These are phyloP conservation scores for Serendipita sp. DNA, from an alignment of 768 basidiomycete genomes.

Conservation along the genomic window DNA sequence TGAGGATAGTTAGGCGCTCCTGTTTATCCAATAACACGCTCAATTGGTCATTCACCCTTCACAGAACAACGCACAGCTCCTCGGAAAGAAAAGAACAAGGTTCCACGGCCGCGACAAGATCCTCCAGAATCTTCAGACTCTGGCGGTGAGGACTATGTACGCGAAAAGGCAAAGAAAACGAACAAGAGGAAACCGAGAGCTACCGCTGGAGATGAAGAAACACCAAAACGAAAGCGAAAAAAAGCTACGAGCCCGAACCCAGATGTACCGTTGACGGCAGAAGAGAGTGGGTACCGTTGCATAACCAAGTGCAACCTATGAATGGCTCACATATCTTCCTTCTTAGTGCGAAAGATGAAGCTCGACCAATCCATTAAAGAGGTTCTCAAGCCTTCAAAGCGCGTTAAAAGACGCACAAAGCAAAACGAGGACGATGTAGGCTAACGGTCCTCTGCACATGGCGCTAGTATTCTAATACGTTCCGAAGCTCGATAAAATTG, in stretches of 20 bases:
- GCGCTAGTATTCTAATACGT: neutral
- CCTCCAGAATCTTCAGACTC: conserved; percentile 5
- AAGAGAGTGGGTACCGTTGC: conserved; percentile 13
- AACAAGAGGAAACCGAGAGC: conserved; percentile 27
- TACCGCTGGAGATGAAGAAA: conserved; percentile 23
- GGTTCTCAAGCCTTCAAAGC: conserved; percentile 54
- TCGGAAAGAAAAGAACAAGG: neutral
- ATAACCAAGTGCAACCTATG: neutral
- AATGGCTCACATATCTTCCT: neutral
- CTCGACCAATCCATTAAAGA: conserved; percentile 77
- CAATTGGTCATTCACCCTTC: neutral
- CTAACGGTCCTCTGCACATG: neutral
- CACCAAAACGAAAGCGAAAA: conserved; percentile 42
- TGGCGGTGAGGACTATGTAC: conserved; percentile 8
- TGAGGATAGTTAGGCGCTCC: conserved; percentile 28
- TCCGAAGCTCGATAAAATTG: conserved; percentile 52
- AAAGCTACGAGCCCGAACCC: neutral
- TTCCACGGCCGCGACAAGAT: conserved; percentile 8
- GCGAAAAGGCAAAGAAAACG: conserved; percentile 11
- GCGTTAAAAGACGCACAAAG: conserved; percentile 47
- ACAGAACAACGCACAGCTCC: neutral
- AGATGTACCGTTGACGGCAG: neutral
- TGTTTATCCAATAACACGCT: neutral
- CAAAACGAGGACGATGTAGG: conserved; percentile 61
- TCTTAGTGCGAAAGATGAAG: conserved; percentile 53